These are phyloP conservation scores for Penicillium steckii DNA, from an alignment of 495 filamentous ascomycete species.

Conservation along the genomic window DNA sequence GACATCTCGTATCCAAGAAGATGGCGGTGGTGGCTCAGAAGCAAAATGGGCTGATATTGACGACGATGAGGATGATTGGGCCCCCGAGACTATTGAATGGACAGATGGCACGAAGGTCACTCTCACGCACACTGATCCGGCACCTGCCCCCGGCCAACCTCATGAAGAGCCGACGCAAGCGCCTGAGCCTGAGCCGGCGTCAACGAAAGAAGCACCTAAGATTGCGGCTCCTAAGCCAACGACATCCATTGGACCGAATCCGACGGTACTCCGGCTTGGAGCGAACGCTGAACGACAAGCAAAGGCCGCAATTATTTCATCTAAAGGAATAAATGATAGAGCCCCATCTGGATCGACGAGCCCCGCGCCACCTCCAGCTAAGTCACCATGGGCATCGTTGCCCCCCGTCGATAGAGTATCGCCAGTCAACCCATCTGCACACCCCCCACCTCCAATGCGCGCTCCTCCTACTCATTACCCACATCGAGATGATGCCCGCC, in stretches of 20 bases:
- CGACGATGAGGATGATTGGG: constrained; percentile 98
- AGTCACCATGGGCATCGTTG: constrained; percentile 87
- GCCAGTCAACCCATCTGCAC: constrained; percentile 56
- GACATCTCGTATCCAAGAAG: constrained; percentile 83
- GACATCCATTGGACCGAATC: constrained; percentile 51
- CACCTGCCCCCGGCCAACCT: constrained; percentile 23
- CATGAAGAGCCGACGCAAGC: constrained; percentile 26
- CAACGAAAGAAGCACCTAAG: constrained; percentile 30
- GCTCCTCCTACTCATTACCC: constrained; percentile 31
- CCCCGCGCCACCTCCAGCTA: constrained; percentile 69
- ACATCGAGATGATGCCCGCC: constrained; percentile 28
- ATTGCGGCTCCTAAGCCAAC: constrained; percentile 42
- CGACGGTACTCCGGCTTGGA: constrained; percentile 52
- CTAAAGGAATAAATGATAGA: constrained; percentile 69
- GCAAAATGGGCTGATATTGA: constrained; percentile 98
- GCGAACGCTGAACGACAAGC: constrained; percentile 50
- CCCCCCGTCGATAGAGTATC: constrained; percentile 82
- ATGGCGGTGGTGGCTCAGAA: constrained; percentile 75
- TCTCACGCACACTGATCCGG: constrained; percentile 53
- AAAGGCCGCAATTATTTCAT: constrained; percentile 57
- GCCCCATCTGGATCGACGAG: constrained; percentile 77
- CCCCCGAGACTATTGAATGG: constrained; percentile 94
- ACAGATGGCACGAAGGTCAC: constrained; percentile 93
- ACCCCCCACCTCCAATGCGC: constrained; percentile 20
- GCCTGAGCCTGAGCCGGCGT: constrained; percentile 20